Evolutionary conservation across 2,329 filamentous ascomycete species (phyloP), one percentile per base, ranked within the genome.

Genomic region (Neopestalotiopsis rosae): DNA sequence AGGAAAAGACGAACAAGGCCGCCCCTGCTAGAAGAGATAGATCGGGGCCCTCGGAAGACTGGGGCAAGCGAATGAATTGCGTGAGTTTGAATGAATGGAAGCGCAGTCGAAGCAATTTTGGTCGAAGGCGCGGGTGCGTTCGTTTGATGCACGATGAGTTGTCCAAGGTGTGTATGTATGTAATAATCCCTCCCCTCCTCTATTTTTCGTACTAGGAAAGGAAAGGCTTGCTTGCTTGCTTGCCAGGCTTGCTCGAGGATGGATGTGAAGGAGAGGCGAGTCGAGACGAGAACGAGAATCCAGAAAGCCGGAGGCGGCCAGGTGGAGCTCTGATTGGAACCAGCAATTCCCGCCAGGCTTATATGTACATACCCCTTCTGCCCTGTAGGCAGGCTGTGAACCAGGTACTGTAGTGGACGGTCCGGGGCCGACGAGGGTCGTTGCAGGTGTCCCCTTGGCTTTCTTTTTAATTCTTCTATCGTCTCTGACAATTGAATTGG

Each of bases 131-230:
- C 78, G 78, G 78, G 75, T 74, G 73, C 74, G 71, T 72, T 38
- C 34, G 34, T 38, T 38, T 72, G 71, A 77, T 80, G 79, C 79
- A 79, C 76, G 79, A 76, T 81, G 79, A 80, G 79, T 81, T 81
- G 79, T 80, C 78, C 78, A 78, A 67, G 57, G 13, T 42, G 13
- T 42, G 9, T n/a, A 52, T 38, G 34, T 38, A 52, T 52, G 17
- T 20, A 52, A 52, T 52, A 17, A 52, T 9, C 17, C 45, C 45
- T 20, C 45, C 45, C 28, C 30, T 24, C 62, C 34, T 38, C 34
- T 38, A 38, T 38, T 38, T 38, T 10, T 38, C 6, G 34, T 38
- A 38, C 34, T 38, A 38, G 34, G 34, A 38, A 38, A 34, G 24
- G 62, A 40, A 65, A 32, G 20, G 45, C 24, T 28, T 28, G 24